Evolutionary conservation across 257 asterid genomes (phyloP).

Genomic region (Nicotiana knightiana): DNA sequence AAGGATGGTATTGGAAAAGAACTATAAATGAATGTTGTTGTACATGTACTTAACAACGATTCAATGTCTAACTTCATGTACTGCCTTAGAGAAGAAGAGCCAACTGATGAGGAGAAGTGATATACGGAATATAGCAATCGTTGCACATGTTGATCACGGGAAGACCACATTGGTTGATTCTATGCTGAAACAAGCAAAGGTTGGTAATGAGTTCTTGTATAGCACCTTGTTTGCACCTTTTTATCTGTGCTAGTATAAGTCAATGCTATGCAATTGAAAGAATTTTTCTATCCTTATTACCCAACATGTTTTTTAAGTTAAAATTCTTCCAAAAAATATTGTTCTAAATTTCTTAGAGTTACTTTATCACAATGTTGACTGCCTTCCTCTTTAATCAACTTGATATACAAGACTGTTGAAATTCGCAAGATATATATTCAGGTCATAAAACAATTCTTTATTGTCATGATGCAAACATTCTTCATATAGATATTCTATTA

Average conservation of each 20-base stretch:
- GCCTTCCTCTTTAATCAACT: neutral
- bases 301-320: neutral
- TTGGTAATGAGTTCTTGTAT: slow-evolving; percentile 18
- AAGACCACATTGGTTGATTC: slow-evolving; percentile 97
- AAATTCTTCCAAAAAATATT: neutral
- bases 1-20: neutral
- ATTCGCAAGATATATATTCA: neutral
- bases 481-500: neutral
- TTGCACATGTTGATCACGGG: slow-evolving; percentile 99
- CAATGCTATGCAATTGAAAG: neutral
- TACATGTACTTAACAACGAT: neutral
- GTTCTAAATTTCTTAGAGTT: neutral
- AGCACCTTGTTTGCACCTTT: neutral
- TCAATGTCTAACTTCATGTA: slow-evolving; percentile 14
- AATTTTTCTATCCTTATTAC: neutral
- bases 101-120: slow-evolving; percentile 73
- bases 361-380: neutral
- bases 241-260: neutral
- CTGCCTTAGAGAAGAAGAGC: slow-evolving; percentile 44
- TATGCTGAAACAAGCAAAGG: slow-evolving; percentile 94
- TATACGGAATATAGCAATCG: slow-evolving; percentile 88
- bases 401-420: neutral
- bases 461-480: neutral
- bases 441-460: neutral
- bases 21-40: neutral